Base-by-base conservation (phyloP, 2,329 filamentous ascomycete genomes). In the Dryadomyces sulphureus region DNA sequence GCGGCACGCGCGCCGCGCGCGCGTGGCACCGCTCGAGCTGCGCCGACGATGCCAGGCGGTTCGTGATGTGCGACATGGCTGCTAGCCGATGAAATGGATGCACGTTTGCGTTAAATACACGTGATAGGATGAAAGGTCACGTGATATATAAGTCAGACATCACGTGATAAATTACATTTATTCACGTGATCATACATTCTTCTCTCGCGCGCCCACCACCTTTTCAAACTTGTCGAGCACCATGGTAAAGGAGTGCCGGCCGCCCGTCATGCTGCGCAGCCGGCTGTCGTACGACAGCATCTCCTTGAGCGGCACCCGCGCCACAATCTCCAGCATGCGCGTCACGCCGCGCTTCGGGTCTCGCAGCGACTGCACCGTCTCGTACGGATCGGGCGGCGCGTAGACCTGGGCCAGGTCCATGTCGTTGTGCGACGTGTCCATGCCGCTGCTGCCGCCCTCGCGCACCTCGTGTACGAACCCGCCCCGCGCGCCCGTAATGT, bases 211-310 rank as follows among this genome's bases (percentile, higher is more conserved):
- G 0, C 72, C 73, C 1, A 70, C 67, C 1, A 79, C 73, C 43
- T 64, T 62, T 43, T 75, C 72, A 53, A 77, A 76, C 7, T 67
- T 73, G 51, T 75, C 73, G 54, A 76, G 69, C 4, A 70, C 65
- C 72, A 78, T 73, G 1, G 71, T 73, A 59, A 78, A 65, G 5
- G 71, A 67, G 56, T 79, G 75, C 2, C 92, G 72, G 0, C 92
- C 92, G 3, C 82, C 84, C 4, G 90, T 98, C 67, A 94, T 73
- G 62, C 86, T 89, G 45, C 92, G 72, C 52, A 98, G 64, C 59
- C 93, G 85, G 60, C 87, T 86, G 54, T 96, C 69, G 62, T 96
- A 98, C 38, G 90, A 85, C 32, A 96, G 81, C 86, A 96, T 95
- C 63, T 96, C 90, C 64, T 92, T 93, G 55, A 96, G 70, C 27